Conservation (phyloP, 495 filamentous ascomycete species). For the Cairneyella variabilis region DNA sequence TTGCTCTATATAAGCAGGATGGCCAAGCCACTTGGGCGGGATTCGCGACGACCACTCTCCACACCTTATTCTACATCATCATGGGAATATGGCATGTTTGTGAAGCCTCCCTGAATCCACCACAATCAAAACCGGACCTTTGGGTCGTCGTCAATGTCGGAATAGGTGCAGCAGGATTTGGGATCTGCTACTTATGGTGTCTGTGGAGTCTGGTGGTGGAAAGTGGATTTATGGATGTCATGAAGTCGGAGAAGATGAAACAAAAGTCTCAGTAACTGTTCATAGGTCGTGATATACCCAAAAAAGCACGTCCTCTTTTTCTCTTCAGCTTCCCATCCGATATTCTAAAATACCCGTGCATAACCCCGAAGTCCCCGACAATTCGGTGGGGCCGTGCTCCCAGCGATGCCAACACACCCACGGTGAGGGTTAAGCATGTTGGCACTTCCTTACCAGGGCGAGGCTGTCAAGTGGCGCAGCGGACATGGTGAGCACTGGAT, state of each 20-base stretch:
- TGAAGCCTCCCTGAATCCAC: slow-evolving; percentile 63
- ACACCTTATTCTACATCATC: slow-evolving; percentile 66
- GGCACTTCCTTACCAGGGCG: no score
- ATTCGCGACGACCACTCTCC: slow-evolving; percentile 60
- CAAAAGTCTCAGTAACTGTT: slow-evolving; percentile 17
- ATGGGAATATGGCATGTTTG: slow-evolving; percentile 79
- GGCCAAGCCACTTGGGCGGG: slow-evolving; percentile 37
- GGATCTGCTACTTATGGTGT: slow-evolving; percentile 87
- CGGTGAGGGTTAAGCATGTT: no score
- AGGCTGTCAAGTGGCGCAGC: not conserved
- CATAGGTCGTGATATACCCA: slow-evolving; percentile 18
- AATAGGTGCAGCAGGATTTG: slow-evolving; percentile 80
- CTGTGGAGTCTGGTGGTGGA: slow-evolving; percentile 65
- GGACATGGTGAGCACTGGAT: not conserved
- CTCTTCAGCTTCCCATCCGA: not conserved
- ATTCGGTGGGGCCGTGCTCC: not conserved
- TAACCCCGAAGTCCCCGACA: not conserved
- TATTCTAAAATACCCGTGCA: not conserved
- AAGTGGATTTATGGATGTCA: slow-evolving; percentile 15
- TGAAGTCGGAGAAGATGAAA: slow-evolving; percentile 18
- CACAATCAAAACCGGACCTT: slow-evolving; percentile 77
- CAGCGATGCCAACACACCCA: no score
- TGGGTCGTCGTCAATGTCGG: slow-evolving; percentile 90
- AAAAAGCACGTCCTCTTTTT: slow-evolving; percentile 1
- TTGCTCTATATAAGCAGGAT: slow-evolving; percentile 58